Evolutionary conservation across 306 rosid genomes (phyloP).

Genomic region (Pachyrhizus erosus): DNA sequence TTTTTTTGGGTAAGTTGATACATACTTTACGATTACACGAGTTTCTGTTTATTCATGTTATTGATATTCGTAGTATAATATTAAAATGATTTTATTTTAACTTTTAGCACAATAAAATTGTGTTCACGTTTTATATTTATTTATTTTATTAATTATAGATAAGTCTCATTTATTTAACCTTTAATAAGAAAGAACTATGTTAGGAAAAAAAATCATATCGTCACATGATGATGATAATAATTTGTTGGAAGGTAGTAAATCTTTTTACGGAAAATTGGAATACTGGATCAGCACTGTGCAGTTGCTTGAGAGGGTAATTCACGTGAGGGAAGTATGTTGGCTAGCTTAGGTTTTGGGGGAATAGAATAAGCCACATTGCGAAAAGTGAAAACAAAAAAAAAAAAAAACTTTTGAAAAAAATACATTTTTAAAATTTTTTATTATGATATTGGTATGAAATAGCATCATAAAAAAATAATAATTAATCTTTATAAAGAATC

Average conservation of each 20-base stretch:
- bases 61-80: neutral
- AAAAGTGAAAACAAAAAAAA: neutral
- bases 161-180: neutral
- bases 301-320: constrained; percentile 34
- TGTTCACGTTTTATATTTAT: neutral
- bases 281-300: neutral
- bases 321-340: constrained; percentile 38
- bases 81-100: neutral
- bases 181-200: neutral
- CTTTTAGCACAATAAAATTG: neutral
- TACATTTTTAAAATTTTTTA: no score
- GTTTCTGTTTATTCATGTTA: neutral
- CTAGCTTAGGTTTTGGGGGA: neutral
- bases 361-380: neutral
- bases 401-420: no score
- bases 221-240: neutral
- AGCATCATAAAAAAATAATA: no score
- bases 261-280: constrained; percentile 29
- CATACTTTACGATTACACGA: no score
- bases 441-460: no score
- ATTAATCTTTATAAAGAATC: no score
- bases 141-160: neutral
- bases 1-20: neutral
- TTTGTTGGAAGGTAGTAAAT: neutral
- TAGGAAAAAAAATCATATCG: neutral